Conservation (phyloP, 2,329 filamentous ascomycete genomes). For the Paecilomyces dactylethromorphus region DNA sequence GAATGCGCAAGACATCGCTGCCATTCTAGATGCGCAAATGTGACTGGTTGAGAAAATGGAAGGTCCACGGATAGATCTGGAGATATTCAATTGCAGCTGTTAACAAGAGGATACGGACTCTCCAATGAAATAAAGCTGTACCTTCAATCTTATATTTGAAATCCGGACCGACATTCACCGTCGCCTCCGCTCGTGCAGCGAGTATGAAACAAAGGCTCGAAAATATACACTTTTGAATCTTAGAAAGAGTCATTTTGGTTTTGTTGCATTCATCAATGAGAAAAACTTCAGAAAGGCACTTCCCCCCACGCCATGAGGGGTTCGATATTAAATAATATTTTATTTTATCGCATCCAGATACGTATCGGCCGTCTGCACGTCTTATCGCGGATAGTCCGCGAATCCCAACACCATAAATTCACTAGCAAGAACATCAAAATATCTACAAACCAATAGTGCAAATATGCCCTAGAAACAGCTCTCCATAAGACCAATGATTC, state of each 20-base stretch:
- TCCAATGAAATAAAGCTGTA: not conserved
- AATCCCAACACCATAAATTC: not conserved
- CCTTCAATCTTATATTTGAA: not conserved
- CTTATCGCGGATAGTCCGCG: not conserved
- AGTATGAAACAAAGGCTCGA: not conserved
- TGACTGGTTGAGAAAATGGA: constrained; percentile 22
- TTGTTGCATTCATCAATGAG: not conserved
- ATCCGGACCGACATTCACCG: not conserved
- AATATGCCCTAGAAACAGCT: too few relatives aligned
- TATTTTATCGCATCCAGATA: not conserved
- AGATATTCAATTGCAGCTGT: not conserved
- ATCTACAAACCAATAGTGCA: not conserved
- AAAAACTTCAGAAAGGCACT: not conserved
- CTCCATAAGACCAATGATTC: too few relatives aligned
- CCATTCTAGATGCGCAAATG: constrained; percentile 21
- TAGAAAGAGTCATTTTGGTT: not conserved
- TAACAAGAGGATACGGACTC: not conserved
- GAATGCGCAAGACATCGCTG: constrained; percentile 17
- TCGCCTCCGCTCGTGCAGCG: not conserved
- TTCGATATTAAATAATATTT: not conserved
- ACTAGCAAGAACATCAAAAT: not conserved
- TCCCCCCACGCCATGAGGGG: not conserved
- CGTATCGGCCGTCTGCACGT: not conserved
- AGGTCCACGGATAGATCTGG: constrained; percentile 21
- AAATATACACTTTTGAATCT: not conserved